Evolutionary conservation across 805 yeast genomes (phyloP).

Genomic region (Yarrowia sp.): DNA sequence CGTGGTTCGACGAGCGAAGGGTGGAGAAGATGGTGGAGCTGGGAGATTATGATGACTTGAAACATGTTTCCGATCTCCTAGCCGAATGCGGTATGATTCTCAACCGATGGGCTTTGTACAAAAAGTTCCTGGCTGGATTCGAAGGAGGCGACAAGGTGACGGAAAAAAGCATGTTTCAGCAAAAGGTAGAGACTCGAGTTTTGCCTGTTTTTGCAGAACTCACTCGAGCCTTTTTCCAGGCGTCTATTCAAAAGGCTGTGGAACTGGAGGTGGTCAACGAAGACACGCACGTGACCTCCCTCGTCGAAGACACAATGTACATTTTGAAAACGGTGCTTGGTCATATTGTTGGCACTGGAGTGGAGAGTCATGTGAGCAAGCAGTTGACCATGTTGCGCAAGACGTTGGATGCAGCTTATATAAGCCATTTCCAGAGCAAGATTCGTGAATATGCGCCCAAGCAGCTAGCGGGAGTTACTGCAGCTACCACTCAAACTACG

Average conservation of each 20-base stretch:
- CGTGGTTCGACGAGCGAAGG: conserved; percentile 76
- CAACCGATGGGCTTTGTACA: conserved; percentile 72
- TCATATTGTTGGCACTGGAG: conserved; percentile 76
- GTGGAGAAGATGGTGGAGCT: conserved; percentile 26
- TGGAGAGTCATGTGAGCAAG: conserved; percentile 59
- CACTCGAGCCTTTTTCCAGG: conserved; percentile 69
- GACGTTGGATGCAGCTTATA: conserved; percentile 67
- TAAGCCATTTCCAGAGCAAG: conserved; percentile 61
- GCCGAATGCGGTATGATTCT: conserved; percentile 77
- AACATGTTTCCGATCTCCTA: conserved; percentile 68
- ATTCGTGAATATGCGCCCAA: conserved; percentile 56
- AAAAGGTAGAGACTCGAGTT: conserved; percentile 60
- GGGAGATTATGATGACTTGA: conserved; percentile 53
- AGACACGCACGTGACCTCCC: conserved; percentile 71
- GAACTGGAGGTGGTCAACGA: conserved; percentile 80
- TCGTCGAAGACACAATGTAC: conserved; percentile 83
- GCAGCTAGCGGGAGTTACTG: conserved; percentile 41
- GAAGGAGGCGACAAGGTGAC: conserved; percentile 55
- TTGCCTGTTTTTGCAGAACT: conserved; percentile 70
- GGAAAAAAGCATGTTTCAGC: conserved; percentile 60
- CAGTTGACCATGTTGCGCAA: background rate
- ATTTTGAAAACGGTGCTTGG: conserved; percentile 71
- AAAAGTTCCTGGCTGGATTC: conserved; percentile 60
- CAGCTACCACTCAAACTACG: conserved; percentile 41
- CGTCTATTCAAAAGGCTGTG: conserved; percentile 82